Base-by-base conservation (phyloP, 805 yeast species). In the Ogataea salicorniae region DNA sequence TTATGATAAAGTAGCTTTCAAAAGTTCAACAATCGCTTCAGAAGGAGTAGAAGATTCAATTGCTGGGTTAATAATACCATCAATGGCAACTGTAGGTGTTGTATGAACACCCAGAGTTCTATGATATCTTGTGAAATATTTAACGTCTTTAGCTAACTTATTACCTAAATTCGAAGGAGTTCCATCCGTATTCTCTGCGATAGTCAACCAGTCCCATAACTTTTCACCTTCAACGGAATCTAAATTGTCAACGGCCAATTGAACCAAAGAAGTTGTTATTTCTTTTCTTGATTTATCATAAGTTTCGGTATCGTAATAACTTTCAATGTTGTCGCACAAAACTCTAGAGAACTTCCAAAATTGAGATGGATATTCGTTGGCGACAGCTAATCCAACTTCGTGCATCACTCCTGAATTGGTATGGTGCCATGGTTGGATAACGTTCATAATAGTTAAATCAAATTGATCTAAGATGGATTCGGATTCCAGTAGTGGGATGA, bases 381-480 rank as follows among this genome's bases (percentile, higher is more conserved):
- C 86, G 31, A 83, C 81, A 0, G 83, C 90, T 23, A 89, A 63
- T 0, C 85, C 74, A 38, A 85, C 84, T 60, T 89, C 96, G 61
- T 84, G 84, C 37, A 81, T 70, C 35, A 79, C 66, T 5, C 79
- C 75, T 1, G 92, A 83, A 47, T 81, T 79, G 3, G 58, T 37
- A 39, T 91, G 83, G 63, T 89, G 96, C 96, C 96, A 89, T 54
- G 95, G 94, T 69, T 89, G 96, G n/a, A 85, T 73, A 37, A 83
- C 89, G 59, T 87, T 84, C 51, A 81, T 75, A 63, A 84, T 79
- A 11, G 81, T 77, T 51, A 87, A 74, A 54, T 79, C 78, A 56
- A 83, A 77, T 50, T 75, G 63, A 48, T 72, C 73, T 1, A 82
- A 76, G 44, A 71, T 67, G 1, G 47, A 46, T 46, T 72, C 66